Base-by-base conservation (phyloP, 306 rosid genomes). In the Pyrus bretschneideri region DNA sequence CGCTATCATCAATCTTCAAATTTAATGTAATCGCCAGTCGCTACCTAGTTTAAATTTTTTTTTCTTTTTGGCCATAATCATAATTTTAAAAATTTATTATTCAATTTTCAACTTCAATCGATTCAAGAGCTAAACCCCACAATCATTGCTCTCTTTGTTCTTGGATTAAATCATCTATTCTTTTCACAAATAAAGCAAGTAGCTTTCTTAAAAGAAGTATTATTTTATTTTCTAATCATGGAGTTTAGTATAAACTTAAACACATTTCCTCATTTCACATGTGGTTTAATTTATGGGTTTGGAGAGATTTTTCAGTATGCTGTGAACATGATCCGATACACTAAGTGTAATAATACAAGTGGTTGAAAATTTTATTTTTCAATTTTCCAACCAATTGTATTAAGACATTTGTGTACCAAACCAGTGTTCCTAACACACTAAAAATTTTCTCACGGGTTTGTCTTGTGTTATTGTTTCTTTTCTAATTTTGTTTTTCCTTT, bases 1-100 rank as follows among this genome's bases (percentile, higher is more conserved):
- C 18, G 1, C 1, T 3, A 5, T 49, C 21, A 49, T 40, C 11
- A 11, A 49, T 49, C 9, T 14, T 15, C 55, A 15, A 15, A 49
- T 4, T 5, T 49, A 49, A 15, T 15, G 8, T 1, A 6, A 6
- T 49, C 0, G 21, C 0, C 1, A 15, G 0, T 35, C 0, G 8
- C 8, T 0, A 35, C 8, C 55, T 15, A 4, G 0, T 46, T 4
- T 4, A 11, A 0, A 1, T 44, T 44, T 44, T 44, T 42, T 44
- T 3, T 14, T 14, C 12, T 42, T 3, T 42, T 49, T 46, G 7
- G 21, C 17, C 21, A 15, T 11, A 18, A 51, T 15, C 18, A 51
- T 15, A 51, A 5, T 51, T 51, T 15, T 5, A 1, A 1, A 17
- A 51, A 51, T 1, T 51, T 51, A 51, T 15, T 1, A 51, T 51